These are phyloP conservation scores for Drechslera avenae DNA, from an alignment of 2,329 filamentous ascomycete species.

Conservation along the genomic window DNA sequence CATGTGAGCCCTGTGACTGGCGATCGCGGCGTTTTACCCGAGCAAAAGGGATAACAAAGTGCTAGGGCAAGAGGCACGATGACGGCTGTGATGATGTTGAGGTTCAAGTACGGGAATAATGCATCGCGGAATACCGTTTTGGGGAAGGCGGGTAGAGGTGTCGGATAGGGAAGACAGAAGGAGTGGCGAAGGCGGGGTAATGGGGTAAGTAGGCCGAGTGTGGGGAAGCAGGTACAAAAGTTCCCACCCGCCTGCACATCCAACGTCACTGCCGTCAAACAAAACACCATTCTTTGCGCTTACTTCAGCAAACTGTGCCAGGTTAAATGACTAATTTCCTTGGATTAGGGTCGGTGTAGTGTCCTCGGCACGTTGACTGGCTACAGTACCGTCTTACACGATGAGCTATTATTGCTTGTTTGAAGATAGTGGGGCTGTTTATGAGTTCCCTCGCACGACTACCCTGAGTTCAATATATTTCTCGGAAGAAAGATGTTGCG, in stretches of 20 bases:
- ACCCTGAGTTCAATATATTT: slow-evolving; percentile 2
- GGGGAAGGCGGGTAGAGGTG: slow-evolving; percentile 9
- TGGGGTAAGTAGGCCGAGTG: slow-evolving; percentile 14
- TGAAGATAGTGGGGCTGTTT: background rate
- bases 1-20: slow-evolving; percentile 2
- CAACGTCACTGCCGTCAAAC: background rate
- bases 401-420: no score
- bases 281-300: background rate
- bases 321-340: no score
- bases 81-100: slow-evolving; percentile 10
- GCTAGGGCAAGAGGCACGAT: background rate
- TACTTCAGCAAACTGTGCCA: background rate
- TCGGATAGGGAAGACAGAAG: slow-evolving; percentile 10
- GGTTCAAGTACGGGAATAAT: slow-evolving; percentile 9
- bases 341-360: no score
- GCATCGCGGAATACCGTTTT: slow-evolving; percentile 12
- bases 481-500: slow-evolving; percentile 7
- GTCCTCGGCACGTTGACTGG: no score
- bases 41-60: background rate
- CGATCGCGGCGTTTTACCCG: slow-evolving; percentile 12
- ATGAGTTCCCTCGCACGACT: background rate
- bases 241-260: background rate
- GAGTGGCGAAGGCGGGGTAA: slow-evolving; percentile 19
- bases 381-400: no score
- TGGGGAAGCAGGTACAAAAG: slow-evolving; percentile 7